Base-by-base conservation (phyloP, 2,329 filamentous ascomycete genomes). In the Botryotinia convoluta region DNA sequence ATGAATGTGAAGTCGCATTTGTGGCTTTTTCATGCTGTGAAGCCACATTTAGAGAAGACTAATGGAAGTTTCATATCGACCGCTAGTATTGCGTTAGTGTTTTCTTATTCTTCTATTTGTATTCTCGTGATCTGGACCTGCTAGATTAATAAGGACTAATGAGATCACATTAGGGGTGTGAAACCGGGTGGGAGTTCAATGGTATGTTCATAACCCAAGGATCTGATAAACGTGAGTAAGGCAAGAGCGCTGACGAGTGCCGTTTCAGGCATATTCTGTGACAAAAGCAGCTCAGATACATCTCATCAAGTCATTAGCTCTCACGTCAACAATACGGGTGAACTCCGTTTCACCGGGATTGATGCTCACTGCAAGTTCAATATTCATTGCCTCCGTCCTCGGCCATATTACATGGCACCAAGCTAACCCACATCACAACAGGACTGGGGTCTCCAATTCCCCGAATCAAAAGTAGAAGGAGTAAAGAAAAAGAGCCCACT, bases 221-320 rank as follows among this genome's bases (percentile, higher is more conserved):
- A 35, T 22, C 18, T 14, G 35, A 35, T 29, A 7, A 32, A 16
- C 5, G 6, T 4, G 7, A 39, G 14, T 20, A n/a, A 10, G 18
- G 14, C 9, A 18, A 42, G 9, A 35, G 22, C 29, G 14, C 35
- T 26, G 35, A 61, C 12, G 8, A 62, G 16, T 12, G 8, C 42
- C 3, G n/a, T 29, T 35, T 57, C 64, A 87, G 90, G 88, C 93
- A 5, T 96, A 96, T 79, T 86, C 90, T 0, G 91, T 95, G 29
- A 92, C 92, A 54, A 96, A 96, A 81, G 88, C 93, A 0, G 93
- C 93, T 18, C 88, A 91, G 73, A 82, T 90, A 54, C 88, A 90
- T 78, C 83, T 91, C 5, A 83, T 85, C 26, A 89, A 87, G 76
- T 84, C 83, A 14, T 82, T 90, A 45, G 88, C 88, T 0, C 78